A percentile compares a stretch with the other conserved stretches of the same genome.
These are phyloP conservation scores for Exophiala sideris DNA, from an alignment of 2,329 filamentous ascomycete species.

Conservation along the genomic window DNA sequence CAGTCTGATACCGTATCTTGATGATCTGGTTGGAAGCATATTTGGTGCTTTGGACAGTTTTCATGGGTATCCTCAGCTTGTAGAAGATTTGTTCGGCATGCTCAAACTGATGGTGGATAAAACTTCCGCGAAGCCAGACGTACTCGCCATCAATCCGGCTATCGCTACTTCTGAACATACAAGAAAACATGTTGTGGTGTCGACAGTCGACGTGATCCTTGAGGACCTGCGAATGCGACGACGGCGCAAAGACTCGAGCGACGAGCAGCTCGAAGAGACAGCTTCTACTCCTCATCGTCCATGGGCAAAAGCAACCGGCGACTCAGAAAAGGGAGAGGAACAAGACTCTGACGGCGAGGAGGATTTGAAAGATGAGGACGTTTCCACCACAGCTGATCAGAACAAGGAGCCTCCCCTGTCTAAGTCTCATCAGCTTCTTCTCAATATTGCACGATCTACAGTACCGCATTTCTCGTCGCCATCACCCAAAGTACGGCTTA, in stretches of 20 bases:
- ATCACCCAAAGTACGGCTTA: conserved; percentile 72
- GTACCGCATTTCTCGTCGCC: conserved; percentile 88
- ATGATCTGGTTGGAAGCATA: conserved; percentile 86
- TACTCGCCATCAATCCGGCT: conserved; percentile 42
- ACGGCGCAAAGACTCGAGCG: conserved; percentile 30
- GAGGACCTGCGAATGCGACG: conserved; percentile 35
- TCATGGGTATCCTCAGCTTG: conserved; percentile 83
- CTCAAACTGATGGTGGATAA: conserved; percentile 80
- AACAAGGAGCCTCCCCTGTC: conserved; percentile 49
- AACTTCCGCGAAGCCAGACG: conserved; percentile 58
- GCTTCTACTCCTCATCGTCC: conserved; percentile 28
- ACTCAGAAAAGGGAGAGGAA: conserved; percentile 26
- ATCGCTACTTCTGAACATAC: conserved; percentile 28
- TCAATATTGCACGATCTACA: conserved; percentile 76
- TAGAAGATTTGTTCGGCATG: conserved; percentile 79
- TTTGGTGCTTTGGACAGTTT: conserved; percentile 93
- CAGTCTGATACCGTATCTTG: conserved; percentile 76
- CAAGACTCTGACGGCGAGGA: conserved; percentile 4
- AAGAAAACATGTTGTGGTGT: conserved; percentile 32
- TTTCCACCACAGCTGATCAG: conserved; percentile 23
- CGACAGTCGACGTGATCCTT: conserved; percentile 35
- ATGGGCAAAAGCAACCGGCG: conserved; percentile 26
- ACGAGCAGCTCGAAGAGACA: conserved; percentile 24
- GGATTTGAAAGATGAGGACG: not conserved
- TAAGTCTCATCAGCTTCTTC: conserved; percentile 75